Base-by-base conservation (phyloP, 2,329 filamentous ascomycete genomes). In the Colletotrichum lindemuthianum region DNA sequence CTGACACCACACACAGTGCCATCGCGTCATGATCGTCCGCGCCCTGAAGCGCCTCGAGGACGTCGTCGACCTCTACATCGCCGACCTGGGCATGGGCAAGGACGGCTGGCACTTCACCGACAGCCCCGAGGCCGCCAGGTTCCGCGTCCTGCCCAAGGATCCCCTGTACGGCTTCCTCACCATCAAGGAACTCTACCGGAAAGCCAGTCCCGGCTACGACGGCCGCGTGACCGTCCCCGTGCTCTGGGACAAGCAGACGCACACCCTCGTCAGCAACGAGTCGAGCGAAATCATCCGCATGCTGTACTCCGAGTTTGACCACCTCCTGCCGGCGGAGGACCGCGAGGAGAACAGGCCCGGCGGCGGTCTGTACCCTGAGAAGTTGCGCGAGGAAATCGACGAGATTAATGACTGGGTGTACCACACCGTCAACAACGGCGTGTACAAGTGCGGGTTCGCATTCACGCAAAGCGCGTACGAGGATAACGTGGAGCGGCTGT, bases 241-340 rank as follows among this genome's bases (percentile, higher is more conserved):
- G 0, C 81, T 93, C 9, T 92, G 87, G 81, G 90, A 92, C 69
- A 90, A 87, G 73, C 86, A 90, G 73, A 81, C 82, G 32, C 85
- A 88, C 52, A 86, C 83, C 13, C 91, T 95, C 69, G 92, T 96
- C 49, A 93, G 86, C 82, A 96, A 96, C 68, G 92, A 96, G 80
- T 91, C 89, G 59, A 87, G 87, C 56, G 92, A 96, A 75, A 95
- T 96, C 70, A 93, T 96, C 70, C 86, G 92, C 68, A 94, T 95
- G 90, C 81, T 96, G 66, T 93, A 92, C 76, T 82, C 84, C 10
- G 90, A 88, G 59, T 93, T 94, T 71, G 90, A 94, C 66, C 78
- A 82, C 51, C 71, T 89, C 6, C 72, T 90, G 2, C 83, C 84
- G 0, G 79, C 81, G 16, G 67, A 84, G 57, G 79, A 83, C 61